These are phyloP conservation scores for Calonectria crousiana DNA, from an alignment of 2,329 filamentous ascomycete genomes.

Conservation along the genomic window DNA sequence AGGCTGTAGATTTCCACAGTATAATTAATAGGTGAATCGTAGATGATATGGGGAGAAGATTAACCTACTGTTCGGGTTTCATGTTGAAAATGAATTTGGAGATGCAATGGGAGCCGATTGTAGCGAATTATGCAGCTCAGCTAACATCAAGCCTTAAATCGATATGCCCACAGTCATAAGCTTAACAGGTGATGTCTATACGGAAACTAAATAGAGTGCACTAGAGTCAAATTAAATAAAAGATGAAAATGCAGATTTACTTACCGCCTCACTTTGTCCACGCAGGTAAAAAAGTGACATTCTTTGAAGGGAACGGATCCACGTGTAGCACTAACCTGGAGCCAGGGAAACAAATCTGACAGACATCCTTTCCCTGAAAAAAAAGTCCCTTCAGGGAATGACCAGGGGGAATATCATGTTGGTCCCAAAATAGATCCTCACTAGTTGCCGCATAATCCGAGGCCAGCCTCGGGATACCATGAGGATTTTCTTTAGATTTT, in stretches of 20 bases:
- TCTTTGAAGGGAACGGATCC: neutral
- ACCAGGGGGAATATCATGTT: neutral
- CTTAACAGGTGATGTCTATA: neutral
- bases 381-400: neutral
- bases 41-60: neutral
- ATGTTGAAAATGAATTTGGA: neutral
- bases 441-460: neutral
- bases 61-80: neutral
- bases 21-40: neutral
- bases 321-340: neutral
- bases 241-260: neutral
- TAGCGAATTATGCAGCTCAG: neutral
- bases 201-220: neutral
- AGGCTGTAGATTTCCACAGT: neutral
- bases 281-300: neutral
- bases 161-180: neutral
- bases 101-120: neutral
- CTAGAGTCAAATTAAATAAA: neutral
- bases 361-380: neutral
- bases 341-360: neutral
- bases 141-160: neutral
- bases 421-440: neutral
- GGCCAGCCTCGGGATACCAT: neutral
- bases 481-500: neutral
- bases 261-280: neutral